Percentiles rank a stretch among this genome's conserved stretches.
Evolutionary conservation across 331 rosid species (phyloP).

Genomic region (Cydonia oblonga): DNA sequence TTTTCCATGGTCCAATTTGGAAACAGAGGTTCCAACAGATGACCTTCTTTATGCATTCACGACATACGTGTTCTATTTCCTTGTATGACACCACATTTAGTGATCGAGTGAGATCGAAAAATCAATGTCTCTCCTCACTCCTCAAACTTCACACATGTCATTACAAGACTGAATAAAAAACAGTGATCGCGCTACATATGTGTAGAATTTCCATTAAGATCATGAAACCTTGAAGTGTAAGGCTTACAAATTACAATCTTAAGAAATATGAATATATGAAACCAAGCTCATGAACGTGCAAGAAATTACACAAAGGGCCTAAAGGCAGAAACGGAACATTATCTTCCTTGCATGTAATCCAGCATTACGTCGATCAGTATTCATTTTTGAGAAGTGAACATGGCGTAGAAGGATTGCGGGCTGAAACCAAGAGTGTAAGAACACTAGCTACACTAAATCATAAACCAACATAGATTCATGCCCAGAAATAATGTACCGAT

Average conservation of each 20-base stretch:
- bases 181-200: background rate
- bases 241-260: too few relatives aligned
- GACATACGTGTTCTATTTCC: background rate
- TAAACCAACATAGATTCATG: background rate
- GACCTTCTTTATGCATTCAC: background rate
- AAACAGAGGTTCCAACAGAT: background rate
- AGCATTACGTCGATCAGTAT: background rate
- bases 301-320: too few relatives aligned
- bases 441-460: too few relatives aligned
- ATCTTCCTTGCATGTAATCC: background rate
- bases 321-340: too few relatives aligned
- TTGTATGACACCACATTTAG: background rate
- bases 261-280: too few relatives aligned
- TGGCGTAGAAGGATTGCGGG: background rate
- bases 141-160: background rate
- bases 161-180: background rate
- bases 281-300: too few relatives aligned
- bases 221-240: too few relatives aligned
- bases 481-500: background rate
- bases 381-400: background rate
- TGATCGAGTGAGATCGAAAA: background rate
- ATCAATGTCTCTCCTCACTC: background rate
- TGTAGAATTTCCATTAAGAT: background rate
- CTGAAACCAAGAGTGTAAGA: too few relatives aligned
- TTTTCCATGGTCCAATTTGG: background rate